Conservation (phyloP, 768 basidiomycete genomes). For the Tricholoma matsutake region DNA sequence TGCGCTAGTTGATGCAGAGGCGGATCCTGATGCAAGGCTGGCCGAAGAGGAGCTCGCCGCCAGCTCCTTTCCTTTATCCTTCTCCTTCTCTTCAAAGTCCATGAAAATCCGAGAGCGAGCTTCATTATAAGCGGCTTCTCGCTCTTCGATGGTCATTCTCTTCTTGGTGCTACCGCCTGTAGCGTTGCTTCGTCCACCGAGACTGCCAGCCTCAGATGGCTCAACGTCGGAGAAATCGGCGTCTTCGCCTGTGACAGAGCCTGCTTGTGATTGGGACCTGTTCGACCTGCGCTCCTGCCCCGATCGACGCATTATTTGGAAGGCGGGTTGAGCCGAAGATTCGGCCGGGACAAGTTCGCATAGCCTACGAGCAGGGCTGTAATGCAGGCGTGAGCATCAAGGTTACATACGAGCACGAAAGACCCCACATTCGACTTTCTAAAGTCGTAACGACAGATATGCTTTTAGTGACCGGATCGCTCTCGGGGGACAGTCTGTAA, state of each 20-base stretch:
- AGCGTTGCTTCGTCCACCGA: constrained; percentile 64
- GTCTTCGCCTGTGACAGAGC: constrained; percentile 73
- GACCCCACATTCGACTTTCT: constrained; percentile 75
- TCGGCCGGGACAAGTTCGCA: constrained; percentile 79
- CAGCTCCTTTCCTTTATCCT: constrained; percentile 68
- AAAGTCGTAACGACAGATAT: constrained; percentile 53
- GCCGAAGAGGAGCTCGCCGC: constrained; percentile 76
- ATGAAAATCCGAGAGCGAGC: constrained; percentile 86
- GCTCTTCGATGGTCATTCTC: constrained; percentile 77
- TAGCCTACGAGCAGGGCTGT: constrained; percentile 66
- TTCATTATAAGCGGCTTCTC: constrained; percentile 87
- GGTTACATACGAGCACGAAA: constrained; percentile 8
- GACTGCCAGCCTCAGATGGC: constrained; percentile 77
- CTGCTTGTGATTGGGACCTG: constrained; percentile 65
- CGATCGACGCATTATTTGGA: constrained; percentile 84
- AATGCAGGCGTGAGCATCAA: constrained; percentile 16
- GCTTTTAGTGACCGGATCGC: constrained; percentile 58
- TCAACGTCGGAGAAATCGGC: constrained; percentile 75
- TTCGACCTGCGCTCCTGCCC: constrained; percentile 45
- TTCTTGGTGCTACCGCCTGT: constrained; percentile 64
- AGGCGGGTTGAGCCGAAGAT: constrained; percentile 64
- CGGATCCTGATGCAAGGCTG: constrained; percentile 68
- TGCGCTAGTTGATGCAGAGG: constrained; percentile 52
- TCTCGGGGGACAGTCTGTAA: constrained; percentile 72
- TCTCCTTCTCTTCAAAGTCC: constrained; percentile 73